Percentiles rank a stretch among this genome's conserved stretches.
Evolutionary conservation across 192 early-diverging fungal genomes (phyloP).

Genomic region (Obelidium mucronatum): DNA sequence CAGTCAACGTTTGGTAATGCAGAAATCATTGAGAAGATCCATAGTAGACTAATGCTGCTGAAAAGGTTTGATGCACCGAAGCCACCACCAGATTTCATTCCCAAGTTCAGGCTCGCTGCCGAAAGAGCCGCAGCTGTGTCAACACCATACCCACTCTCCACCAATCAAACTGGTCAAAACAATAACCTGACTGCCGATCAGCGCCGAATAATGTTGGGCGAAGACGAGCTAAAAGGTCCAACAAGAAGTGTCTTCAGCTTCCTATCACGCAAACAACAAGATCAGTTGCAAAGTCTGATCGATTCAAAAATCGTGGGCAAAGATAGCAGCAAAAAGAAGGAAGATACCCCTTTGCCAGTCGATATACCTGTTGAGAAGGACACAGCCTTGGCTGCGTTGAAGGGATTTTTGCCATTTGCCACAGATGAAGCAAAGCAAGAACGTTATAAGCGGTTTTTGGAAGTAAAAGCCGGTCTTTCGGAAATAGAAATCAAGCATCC

Average conservation of each 20-base stretch:
- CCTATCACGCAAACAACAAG: constrained; percentile 71
- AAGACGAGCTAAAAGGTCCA: constrained; percentile 69
- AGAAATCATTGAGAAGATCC: too few relatives aligned
- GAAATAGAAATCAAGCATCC: constrained; percentile 29
- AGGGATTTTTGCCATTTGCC: constrained; percentile 83
- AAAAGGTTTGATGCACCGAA: constrained; percentile 45
- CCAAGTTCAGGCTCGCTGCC: constrained; percentile 24
- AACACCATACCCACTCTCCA: not conserved
- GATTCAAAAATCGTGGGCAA: constrained; percentile 15
- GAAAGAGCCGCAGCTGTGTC: not conserved
- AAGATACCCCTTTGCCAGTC: constrained; percentile 2
- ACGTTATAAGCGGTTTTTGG: constrained; percentile 75
- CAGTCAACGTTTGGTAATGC: constrained; percentile 57
- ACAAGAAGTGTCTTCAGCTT: constrained; percentile 76
- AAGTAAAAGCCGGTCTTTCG: constrained; percentile 63
- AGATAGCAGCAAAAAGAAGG: constrained; percentile 22
- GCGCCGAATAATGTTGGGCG: constrained; percentile 73
- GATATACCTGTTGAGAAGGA: constrained; percentile 62
- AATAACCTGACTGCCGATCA: constrained; percentile 52
- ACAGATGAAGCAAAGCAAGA: constrained; percentile 73
- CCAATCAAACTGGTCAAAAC: constrained; percentile 3
- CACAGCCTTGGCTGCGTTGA: constrained; percentile 71
- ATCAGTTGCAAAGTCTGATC: constrained; percentile 62
- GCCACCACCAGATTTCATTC: constrained; percentile 46
- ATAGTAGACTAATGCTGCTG: too few relatives aligned